Evolutionary conservation across 1,139 yeast genomes (phyloP).

Genomic region (Saccharomycopsis hybrid): DNA sequence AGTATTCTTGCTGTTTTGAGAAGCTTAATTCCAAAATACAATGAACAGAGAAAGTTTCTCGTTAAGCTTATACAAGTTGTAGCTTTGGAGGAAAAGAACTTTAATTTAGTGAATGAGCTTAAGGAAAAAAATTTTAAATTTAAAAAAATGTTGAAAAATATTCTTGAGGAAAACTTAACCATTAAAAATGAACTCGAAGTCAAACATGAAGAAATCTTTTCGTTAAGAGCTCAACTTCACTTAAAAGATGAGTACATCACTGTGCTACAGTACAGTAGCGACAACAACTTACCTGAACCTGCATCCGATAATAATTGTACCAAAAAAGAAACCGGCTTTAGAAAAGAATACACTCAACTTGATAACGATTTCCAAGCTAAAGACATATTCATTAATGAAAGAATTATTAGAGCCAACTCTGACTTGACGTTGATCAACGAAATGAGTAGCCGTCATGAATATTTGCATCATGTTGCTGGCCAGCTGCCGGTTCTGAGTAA

Average conservation of each 20-base stretch:
- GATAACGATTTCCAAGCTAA: not conserved
- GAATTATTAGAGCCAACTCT: not conserved
- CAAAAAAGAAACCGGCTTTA: not conserved
- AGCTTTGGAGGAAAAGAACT: not conserved
- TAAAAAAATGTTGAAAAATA: slow-evolving; percentile 4
- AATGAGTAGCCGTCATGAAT: not conserved
- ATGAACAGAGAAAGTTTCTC: slow-evolving; percentile 2
- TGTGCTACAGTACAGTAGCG: slow-evolving; percentile 5
- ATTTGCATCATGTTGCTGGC: too few species aligned
- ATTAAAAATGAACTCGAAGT: slow-evolving; percentile 13
- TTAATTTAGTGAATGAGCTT: slow-evolving; percentile 5
- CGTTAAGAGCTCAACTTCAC: slow-evolving; percentile 9
- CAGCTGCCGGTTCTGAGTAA: too few species aligned
- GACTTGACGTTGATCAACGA: not conserved
- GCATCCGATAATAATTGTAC: too few species aligned
- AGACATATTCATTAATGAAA: slow-evolving; percentile 5
- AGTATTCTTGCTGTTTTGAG: not conserved
- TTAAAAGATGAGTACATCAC: slow-evolving; percentile 17
- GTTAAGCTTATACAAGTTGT: not conserved
- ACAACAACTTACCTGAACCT: not conserved
- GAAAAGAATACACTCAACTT: not conserved
- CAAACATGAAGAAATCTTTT: slow-evolving; percentile 3
- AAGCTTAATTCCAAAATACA: slow-evolving; percentile 8
- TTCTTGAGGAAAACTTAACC: slow-evolving; percentile 11
- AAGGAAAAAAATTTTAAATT: slow-evolving; percentile 3